These are phyloP conservation scores for Beta corolliflora DNA, from an alignment of 179 eudicot species.

Conservation along the genomic window DNA sequence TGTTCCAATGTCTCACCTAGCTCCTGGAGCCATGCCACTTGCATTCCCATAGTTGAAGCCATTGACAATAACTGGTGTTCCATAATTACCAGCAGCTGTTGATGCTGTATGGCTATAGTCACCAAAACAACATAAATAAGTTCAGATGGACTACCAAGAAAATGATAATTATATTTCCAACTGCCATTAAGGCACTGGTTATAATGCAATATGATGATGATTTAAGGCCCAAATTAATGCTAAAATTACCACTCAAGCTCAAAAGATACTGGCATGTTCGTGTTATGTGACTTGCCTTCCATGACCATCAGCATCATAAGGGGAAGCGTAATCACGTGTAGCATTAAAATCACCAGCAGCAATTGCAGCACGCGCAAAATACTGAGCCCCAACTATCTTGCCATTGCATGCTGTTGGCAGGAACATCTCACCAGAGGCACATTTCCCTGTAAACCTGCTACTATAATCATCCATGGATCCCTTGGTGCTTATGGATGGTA, in stretches of 20 bases:
- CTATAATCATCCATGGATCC: conserved; percentile 22
- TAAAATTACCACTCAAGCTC: conserved; percentile 15
- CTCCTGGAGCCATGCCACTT: conserved; percentile 62
- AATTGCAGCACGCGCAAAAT: conserved; percentile 52
- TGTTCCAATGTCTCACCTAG: conserved; percentile 36
- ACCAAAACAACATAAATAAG: conserved; percentile 16
- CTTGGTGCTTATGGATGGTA: conserved; percentile 21
- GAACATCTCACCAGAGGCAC: conserved; percentile 47
- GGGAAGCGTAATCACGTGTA: conserved; percentile 51
- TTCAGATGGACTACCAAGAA: conserved; percentile 6
- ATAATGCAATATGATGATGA: conserved; percentile 16
- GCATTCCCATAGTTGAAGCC: conserved; percentile 51
- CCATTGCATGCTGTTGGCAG: conserved; percentile 45
- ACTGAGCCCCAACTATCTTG: conserved; percentile 52
- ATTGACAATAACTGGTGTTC: conserved; percentile 42
- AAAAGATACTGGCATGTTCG: conserved; percentile 20
- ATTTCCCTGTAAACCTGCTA: conserved; percentile 56
- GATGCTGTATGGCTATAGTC: conserved; percentile 52
- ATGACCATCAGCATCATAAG: conserved; percentile 58
- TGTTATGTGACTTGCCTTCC: conserved; percentile 47
- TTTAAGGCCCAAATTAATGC: conserved; percentile 11
- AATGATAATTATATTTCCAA: conserved; percentile 3
- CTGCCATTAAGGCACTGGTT: not conserved
- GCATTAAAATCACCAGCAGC: conserved; percentile 58
- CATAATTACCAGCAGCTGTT: conserved; percentile 50